Evolutionary conservation across 148 eudicot genomes (phyloP).

Genomic region (Cornus kousa): DNA sequence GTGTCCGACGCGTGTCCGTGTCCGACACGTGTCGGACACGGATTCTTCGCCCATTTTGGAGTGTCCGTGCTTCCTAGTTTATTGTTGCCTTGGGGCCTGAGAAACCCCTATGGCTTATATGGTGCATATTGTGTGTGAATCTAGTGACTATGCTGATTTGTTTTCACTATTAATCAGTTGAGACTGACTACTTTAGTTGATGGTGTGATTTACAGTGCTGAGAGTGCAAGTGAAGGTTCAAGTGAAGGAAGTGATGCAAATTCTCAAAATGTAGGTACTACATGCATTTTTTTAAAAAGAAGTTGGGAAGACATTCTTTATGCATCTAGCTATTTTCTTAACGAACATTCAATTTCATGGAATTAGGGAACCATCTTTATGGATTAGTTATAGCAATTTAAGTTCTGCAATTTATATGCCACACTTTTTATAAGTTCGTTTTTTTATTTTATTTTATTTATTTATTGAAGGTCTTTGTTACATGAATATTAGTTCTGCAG

Average conservation of each 20-base stretch:
- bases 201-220: constrained; percentile 61
- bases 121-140: neutral
- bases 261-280: constrained; percentile 81
- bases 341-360: neutral
- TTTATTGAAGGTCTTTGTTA: too few species aligned
- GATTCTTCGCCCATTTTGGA: too few species aligned
- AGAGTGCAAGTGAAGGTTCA: constrained; percentile 88
- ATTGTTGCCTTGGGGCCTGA: neutral
- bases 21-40: too few species aligned
- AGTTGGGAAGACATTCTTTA: neutral
- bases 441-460: too few species aligned
- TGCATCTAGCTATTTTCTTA: neutral
- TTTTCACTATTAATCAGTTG: neutral
- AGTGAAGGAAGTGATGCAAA: constrained; percentile 96
- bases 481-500: too few species aligned
- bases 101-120: neutral
- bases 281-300: neutral
- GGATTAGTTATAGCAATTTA: neutral
- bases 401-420: neutral
- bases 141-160: neutral
- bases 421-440: too few species aligned
- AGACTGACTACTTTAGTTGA: neutral
- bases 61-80: too few species aligned
- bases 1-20: too few species aligned
- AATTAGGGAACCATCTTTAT: neutral